A percentile compares a stretch with the other conserved stretches of the same genome.
These are phyloP conservation scores for Sporodiniella umbellata DNA, from an alignment of 371 early-diverging fungal genomes.

Conservation along the genomic window DNA sequence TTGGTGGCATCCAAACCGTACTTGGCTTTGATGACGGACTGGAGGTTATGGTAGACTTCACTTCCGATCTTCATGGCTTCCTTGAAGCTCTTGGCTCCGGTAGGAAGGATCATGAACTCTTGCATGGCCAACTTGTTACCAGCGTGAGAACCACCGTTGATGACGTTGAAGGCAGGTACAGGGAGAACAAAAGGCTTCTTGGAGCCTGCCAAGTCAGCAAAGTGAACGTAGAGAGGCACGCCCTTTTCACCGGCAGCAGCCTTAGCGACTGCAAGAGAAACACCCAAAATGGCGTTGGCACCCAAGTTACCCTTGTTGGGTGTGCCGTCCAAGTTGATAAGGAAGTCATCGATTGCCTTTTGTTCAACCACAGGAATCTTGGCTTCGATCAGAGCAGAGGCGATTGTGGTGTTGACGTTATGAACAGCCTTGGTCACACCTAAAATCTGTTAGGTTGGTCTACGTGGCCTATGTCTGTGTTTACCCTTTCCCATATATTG, in stretches of 20 bases:
- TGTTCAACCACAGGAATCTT: conserved; percentile 84
- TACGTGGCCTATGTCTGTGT: not conserved
- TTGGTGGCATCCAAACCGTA: conserved; percentile 98
- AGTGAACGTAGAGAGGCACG: conserved; percentile 92
- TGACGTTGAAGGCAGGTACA: conserved; percentile 98
- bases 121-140: conserved; percentile 99
- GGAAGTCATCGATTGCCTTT: conserved; percentile 87
- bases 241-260: conserved; percentile 94
- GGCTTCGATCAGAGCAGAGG: conserved; percentile 74
- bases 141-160: conserved; percentile 99
- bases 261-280: conserved; percentile 95
- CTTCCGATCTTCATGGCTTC: conserved; percentile 98
- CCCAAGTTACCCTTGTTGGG: conserved; percentile 95
- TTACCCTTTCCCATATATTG: conserved; percentile 95
- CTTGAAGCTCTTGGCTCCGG: conserved; percentile 89
- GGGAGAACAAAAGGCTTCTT: conserved; percentile 92
- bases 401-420: conserved; percentile 90
- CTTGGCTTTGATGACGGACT: conserved; percentile 95
- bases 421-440: conserved; percentile 92
- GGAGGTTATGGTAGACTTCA: conserved; percentile 96
- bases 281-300: conserved; percentile 98
- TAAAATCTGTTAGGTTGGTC: conserved; percentile 15
- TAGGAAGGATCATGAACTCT: conserved; percentile 99
- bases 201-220: conserved; percentile 83
- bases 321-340: conserved; percentile 93